phyloP scores from a whole-genome alignment of 495 filamentous ascomycete genomes.

The Pyrenopolyporus hunteri region DNA sequence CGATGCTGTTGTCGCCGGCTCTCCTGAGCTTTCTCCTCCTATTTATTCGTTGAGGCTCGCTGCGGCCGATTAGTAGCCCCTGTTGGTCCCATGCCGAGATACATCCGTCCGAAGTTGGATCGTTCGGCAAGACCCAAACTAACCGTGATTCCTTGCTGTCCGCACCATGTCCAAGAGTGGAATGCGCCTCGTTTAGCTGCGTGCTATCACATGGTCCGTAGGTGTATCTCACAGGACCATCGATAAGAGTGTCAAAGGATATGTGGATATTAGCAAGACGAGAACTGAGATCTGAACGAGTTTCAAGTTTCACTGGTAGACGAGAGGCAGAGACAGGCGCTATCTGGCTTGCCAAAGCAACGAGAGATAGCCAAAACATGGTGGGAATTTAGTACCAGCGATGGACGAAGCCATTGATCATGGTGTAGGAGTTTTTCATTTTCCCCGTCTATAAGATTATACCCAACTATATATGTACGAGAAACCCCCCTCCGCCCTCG shows the following conservation, averaged over 20 bases:
- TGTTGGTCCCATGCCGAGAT: conserved; percentile 57
- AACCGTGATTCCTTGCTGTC: conserved; percentile 44
- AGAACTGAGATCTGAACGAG: conserved; percentile 47
- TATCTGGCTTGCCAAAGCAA: conserved; percentile 23
- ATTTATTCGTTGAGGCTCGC: conserved; percentile 46
- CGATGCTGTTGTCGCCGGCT: conserved; percentile 45
- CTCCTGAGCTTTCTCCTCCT: conserved; percentile 39
- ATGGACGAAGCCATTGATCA: not conserved
- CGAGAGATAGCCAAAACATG: conserved; percentile 32
- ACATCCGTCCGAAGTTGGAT: conserved; percentile 52
- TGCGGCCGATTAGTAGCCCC: conserved; percentile 50
- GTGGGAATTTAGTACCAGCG: not conserved
- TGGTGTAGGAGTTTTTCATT: not conserved
- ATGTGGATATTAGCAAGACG: conserved; percentile 54
- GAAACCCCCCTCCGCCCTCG: not conserved
- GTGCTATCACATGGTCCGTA: conserved; percentile 48
- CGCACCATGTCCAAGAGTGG: conserved; percentile 37
- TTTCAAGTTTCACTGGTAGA: conserved; percentile 48
- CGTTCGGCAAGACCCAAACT: conserved; percentile 61
- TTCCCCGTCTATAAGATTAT: conserved; percentile 4
- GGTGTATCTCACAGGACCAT: conserved; percentile 45
- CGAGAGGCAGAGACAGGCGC: conserved; percentile 7
- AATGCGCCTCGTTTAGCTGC: conserved; percentile 38
- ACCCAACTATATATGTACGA: conserved; percentile 25
- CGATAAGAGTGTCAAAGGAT: conserved; percentile 34